Percentiles rank a stretch among this genome's conserved stretches.
Conservation (phyloP, 257 asterid species). For the Gentiana macrophylla region DNA sequence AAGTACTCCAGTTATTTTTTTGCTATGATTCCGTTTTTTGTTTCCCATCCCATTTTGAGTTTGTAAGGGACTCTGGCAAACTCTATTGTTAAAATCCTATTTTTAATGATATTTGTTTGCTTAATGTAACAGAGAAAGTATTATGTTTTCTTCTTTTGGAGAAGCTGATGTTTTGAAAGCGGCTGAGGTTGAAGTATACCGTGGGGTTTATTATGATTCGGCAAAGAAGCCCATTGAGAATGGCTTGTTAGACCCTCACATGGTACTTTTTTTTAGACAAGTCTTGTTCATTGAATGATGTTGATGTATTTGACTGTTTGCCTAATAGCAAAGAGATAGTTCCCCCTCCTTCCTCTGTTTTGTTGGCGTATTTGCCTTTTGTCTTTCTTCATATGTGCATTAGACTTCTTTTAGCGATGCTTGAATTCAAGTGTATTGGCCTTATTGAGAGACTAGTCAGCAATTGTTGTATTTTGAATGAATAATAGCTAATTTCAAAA, state of each 20-base stretch:
- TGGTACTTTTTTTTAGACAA: constrained; percentile 34
- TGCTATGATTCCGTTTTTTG: not conserved
- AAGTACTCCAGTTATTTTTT: constrained; percentile 5
- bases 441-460: too few relatives aligned
- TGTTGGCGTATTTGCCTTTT: too few relatives aligned
- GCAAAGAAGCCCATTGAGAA: constrained; percentile 28
- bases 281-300: too few relatives aligned
- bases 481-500: too few relatives aligned
- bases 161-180: constrained; percentile 51
- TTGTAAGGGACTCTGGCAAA: not conserved
- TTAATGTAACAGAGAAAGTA: constrained; percentile 50
- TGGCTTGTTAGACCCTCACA: constrained; percentile 77
- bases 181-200: constrained; percentile 61
- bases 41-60: not conserved
- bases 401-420: too few relatives aligned
- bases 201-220: constrained; percentile 48
- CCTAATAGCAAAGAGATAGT: too few relatives aligned
- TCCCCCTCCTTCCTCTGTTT: too few relatives aligned
- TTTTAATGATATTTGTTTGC: not conserved
- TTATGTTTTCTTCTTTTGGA: constrained; percentile 55
- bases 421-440: too few relatives aligned
- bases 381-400: too few relatives aligned
- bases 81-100: not conserved
- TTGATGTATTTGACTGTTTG: too few relatives aligned
- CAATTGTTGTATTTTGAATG: too few relatives aligned